Conservation (phyloP, 2,329 filamentous ascomycete species). For the Pseudogymnoascus pannorum region DNA sequence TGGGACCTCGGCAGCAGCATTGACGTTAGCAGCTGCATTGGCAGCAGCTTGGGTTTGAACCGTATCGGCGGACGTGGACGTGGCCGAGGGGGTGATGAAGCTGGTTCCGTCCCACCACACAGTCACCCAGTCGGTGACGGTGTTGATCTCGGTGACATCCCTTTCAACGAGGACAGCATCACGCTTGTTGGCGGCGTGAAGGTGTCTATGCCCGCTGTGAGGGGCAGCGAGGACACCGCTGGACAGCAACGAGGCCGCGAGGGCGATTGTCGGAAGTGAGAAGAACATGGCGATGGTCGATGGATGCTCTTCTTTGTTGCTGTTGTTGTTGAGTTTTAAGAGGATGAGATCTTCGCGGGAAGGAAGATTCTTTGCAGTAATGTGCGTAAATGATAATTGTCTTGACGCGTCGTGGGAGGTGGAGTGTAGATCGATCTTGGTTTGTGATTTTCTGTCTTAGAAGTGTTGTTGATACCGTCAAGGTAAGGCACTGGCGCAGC, state of each 20-base stretch:
- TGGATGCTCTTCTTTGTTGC: not conserved
- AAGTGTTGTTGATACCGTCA: not conserved
- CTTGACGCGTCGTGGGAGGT: not conserved
- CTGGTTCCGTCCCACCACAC: constrained; percentile 18
- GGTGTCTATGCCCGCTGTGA: constrained; percentile 15
- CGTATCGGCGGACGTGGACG: not conserved
- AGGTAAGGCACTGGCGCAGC: constrained; percentile 4
- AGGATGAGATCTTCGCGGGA: not conserved
- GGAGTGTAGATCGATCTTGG: constrained; percentile 4
- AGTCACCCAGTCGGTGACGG: constrained; percentile 17
- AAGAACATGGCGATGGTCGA: constrained; percentile 20
- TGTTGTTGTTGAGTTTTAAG: constrained; percentile 9
- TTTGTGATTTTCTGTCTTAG: constrained; percentile 2
- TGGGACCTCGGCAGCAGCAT: constrained; percentile 4
- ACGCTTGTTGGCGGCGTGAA: constrained; percentile 19
- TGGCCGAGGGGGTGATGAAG: constrained; percentile 14
- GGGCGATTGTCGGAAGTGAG: constrained; percentile 21
- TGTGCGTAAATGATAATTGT: not conserved
- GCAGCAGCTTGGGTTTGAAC: not conserved
- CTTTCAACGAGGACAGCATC: constrained; percentile 15
- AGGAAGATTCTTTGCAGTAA: not conserved
- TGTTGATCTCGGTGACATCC: not conserved
- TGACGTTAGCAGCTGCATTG: constrained; percentile 10
- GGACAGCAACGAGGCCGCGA: constrained; percentile 27
- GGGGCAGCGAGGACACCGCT: constrained; percentile 22